Evolutionary conservation across 2,329 filamentous ascomycete species (phyloP), one percentile per base, ranked within the genome.

Genomic region (Fusarium beomiforme): DNA sequence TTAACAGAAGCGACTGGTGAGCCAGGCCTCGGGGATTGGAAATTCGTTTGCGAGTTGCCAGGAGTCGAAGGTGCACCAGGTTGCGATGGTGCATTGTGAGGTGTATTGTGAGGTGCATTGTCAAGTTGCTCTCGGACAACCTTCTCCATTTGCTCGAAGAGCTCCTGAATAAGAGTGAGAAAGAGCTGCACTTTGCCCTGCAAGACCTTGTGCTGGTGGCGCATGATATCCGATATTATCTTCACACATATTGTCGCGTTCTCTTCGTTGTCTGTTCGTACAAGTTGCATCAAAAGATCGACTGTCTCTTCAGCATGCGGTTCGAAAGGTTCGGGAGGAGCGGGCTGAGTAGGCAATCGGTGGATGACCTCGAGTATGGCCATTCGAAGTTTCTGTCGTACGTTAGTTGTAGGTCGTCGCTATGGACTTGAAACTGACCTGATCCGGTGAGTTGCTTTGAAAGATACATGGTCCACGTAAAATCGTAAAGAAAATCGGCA

Each of bases 171-270:
- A 39, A 99, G 86, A 59, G 92, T 91, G 64, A 99, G 84, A 80
- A 99, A 99, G 5, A 90, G 88, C 80, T 98, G 95, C 6, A 98
- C 95, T 79, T 93, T 94, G 63, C 89, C 87, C 43, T 82, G 81
- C 11, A 98, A 90, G 29, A 91, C 90, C 83, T 95, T 97, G 62
- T 91, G 89, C 81, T 98, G 95, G 78, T 97, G 94, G 51, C 96
- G 91, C 87, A 97, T 94, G 71, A 98, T 91, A 79, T 99, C 96
- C 85, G 97, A 98, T 55, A 97, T 94, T 17, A 95, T 97, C 85
- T 99, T 99, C 83, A 99, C 94, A 79, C 95, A 98, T 69, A 99
- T 85, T n/a, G 97, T 94, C 4, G 95, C 96, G 86, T 99, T 99
- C 70, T 99, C 96, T 82, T 99, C 96, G 76, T 99, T 99, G 81